These are phyloP conservation scores for Cydonia oblonga DNA, from an alignment of 331 rosid genomes.

Conservation along the genomic window DNA sequence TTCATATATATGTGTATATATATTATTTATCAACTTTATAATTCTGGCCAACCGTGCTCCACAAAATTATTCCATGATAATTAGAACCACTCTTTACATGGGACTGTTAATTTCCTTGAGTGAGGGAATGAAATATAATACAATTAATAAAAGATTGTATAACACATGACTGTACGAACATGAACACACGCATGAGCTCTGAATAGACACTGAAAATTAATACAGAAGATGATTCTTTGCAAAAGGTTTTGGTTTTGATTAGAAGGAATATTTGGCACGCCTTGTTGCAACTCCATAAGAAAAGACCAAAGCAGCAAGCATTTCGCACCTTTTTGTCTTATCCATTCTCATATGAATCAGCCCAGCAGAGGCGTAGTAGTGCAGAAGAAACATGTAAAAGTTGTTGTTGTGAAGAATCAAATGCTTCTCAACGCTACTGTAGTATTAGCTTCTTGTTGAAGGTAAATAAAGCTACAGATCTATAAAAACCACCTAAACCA, in stretches of 20 bases:
- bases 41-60: constrained; percentile 11
- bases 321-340: constrained; percentile 50
- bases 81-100: constrained; percentile 27
- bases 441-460: constrained; percentile 46
- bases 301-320: constrained; percentile 25
- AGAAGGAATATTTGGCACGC: constrained; percentile 3
- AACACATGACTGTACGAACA: no score
- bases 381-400: constrained; percentile 26
- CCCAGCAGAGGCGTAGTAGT: not conserved
- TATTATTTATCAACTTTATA: not conserved
- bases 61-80: constrained; percentile 18
- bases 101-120: not conserved
- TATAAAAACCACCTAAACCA: not conserved
- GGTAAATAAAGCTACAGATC: constrained; percentile 7
- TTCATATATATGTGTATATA: not conserved
- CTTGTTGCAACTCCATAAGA: not conserved
- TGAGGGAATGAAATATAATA: no score
- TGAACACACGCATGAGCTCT: no score
- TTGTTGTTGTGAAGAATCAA: constrained; percentile 58
- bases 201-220: constrained; percentile 16
- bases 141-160: no score
- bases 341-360: constrained; percentile 36
- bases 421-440: constrained; percentile 34
- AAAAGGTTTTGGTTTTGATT: constrained; percentile 19
- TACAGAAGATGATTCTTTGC: constrained; percentile 34